phyloP scores from a whole-genome alignment of 331 rosid genomes.

The Ulmus americana region DNA sequence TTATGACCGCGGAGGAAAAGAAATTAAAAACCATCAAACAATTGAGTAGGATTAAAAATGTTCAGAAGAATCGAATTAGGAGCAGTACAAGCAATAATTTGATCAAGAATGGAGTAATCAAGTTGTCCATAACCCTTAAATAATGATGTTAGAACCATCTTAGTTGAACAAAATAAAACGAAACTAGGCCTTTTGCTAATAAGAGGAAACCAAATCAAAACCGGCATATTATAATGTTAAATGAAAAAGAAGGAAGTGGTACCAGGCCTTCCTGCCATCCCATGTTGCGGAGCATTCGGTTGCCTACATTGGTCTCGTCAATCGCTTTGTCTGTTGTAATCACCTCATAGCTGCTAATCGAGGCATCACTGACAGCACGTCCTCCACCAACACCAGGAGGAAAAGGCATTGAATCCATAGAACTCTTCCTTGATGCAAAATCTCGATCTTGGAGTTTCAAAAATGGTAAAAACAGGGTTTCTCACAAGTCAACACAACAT shows the following conservation, averaged over 20 bases:
- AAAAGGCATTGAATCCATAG: conserved; percentile 81
- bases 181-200: too few relatives aligned
- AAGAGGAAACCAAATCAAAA: background rate
- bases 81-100: too few relatives aligned
- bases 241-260: conserved; percentile 43
- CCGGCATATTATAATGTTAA: background rate
- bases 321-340: conserved; percentile 88
- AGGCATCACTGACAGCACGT: conserved; percentile 57
- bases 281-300: conserved; percentile 99
- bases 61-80: too few relatives aligned
- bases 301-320: conserved; percentile 91
- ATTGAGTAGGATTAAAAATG: too few relatives aligned
- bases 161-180: background rate
- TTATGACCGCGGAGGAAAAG: too few relatives aligned
- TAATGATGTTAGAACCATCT: background rate
- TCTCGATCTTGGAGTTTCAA: conserved; percentile 73
- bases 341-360: conserved; percentile 62
- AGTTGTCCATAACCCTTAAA: background rate
- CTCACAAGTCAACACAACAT: conserved; percentile 50
- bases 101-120: too few relatives aligned
- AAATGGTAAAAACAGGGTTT: conserved; percentile 38
- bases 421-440: conserved; percentile 63
- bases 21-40: too few relatives aligned
- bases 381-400: conserved; percentile 99
- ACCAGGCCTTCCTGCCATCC: conserved; percentile 99